These are phyloP conservation scores for Phytophthora macrochlamydospora DNA, from an alignment of 352 stramenopile species.

Conservation along the genomic window DNA sequence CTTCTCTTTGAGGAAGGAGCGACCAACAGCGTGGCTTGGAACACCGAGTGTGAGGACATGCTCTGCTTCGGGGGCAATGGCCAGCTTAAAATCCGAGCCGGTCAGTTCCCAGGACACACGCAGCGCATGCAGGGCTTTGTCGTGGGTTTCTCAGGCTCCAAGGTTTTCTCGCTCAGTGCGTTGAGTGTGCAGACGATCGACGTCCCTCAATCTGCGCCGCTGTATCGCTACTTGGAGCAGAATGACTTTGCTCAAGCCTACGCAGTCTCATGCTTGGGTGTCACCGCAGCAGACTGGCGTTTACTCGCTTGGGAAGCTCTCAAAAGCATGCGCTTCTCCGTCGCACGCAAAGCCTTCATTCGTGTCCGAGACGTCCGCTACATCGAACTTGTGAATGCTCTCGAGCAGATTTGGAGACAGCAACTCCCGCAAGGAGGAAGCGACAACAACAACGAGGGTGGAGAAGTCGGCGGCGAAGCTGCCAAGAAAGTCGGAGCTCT, in stretches of 20 bases:
- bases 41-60: slow-evolving; percentile 95
- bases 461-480: slow-evolving; percentile 39
- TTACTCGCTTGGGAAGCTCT: slow-evolving; percentile 88
- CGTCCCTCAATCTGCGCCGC: slow-evolving; percentile 86
- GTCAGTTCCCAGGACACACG: slow-evolving; percentile 85
- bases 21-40: slow-evolving; percentile 93
- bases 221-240: slow-evolving; percentile 92
- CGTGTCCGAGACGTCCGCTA: slow-evolving; percentile 91
- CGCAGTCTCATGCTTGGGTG: slow-evolving; percentile 91
- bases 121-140: slow-evolving; percentile 94
- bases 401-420: slow-evolving; percentile 81
- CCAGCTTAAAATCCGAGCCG: slow-evolving; percentile 92
- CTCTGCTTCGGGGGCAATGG: slow-evolving; percentile 91
- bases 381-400: slow-evolving; percentile 89
- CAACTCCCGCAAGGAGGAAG: slow-evolving; percentile 43
- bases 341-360: slow-evolving; percentile 88
- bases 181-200: slow-evolving; percentile 90
- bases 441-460: slow-evolving; percentile 19
- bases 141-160: slow-evolving; percentile 91
- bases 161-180: slow-evolving; percentile 92
- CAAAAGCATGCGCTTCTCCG: slow-evolving; percentile 80
- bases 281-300: slow-evolving; percentile 93
- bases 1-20: slow-evolving; percentile 87
- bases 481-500: slow-evolving; percentile 66
- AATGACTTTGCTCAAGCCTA: slow-evolving; percentile 91